These are phyloP conservation scores for Suaeda aralocaspica DNA, from an alignment of 148 eudicot genomes.

Conservation along the genomic window DNA sequence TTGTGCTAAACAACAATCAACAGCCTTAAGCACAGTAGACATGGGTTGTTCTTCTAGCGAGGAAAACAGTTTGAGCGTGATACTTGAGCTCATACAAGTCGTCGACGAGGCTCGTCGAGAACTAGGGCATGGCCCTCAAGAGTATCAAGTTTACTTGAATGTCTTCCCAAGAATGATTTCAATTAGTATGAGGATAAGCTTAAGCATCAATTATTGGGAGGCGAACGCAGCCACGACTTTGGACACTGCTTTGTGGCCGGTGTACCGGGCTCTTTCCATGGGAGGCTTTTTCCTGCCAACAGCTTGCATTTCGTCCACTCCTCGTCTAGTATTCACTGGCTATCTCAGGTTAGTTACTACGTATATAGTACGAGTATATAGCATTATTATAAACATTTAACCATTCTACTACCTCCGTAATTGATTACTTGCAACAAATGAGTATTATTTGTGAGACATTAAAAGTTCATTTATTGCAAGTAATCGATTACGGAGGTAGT, in stretches of 20 bases:
- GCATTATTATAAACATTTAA: too few species aligned
- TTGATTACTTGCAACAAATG: too few species aligned
- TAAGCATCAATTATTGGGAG: conserved; percentile 14
- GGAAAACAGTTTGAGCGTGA: conserved; percentile 7
- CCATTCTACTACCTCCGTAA: too few species aligned
- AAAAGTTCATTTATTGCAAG: too few species aligned
- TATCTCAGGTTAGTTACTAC: too few species aligned
- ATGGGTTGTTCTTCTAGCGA: conserved; percentile 22
- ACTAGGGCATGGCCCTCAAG: conserved; percentile 3
- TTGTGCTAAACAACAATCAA: not conserved
- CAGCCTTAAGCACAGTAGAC: conserved; percentile 19
- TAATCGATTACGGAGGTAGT: too few species aligned
- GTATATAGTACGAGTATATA: too few species aligned
- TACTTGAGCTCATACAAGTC: conserved; percentile 5
- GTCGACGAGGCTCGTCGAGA: conserved; percentile 9
- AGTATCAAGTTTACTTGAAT: conserved; percentile 33
- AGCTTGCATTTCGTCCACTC: conserved; percentile 48
- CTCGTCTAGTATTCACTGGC: conserved; percentile 50
- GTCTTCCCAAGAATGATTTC: conserved; percentile 52
- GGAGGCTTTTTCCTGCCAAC: too few species aligned
- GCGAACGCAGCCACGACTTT: conserved; percentile 15
- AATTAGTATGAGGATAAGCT: conserved; percentile 29
- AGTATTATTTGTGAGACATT: too few species aligned
- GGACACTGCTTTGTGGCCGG: conserved; percentile 35
- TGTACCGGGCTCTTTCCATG: conserved; percentile 50